Conservation (phyloP, 2,329 filamentous ascomycete species). For the Trichophyton benhamiae region DNA sequence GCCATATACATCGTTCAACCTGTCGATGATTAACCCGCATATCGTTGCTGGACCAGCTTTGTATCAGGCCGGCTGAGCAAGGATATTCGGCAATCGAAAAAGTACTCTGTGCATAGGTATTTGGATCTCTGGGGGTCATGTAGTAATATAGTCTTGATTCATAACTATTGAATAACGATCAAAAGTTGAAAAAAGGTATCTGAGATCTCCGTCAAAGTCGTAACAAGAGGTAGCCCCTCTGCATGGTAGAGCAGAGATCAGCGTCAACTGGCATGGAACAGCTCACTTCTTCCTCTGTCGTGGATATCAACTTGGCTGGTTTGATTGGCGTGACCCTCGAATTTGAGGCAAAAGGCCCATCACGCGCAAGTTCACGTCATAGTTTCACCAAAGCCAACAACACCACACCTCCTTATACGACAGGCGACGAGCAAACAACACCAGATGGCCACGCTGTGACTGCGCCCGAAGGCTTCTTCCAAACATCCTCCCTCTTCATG, state of each 20-base stretch:
- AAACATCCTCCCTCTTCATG: neutral
- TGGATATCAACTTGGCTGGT: neutral
- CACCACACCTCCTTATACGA: neutral
- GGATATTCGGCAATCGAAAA: neutral
- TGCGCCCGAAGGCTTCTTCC: neutral
- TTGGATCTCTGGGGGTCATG: neutral
- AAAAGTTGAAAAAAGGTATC: neutral
- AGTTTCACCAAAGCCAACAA: neutral
- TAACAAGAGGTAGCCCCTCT: neutral
- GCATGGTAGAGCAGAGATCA: neutral
- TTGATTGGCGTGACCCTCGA: neutral
- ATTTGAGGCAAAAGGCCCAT: neutral
- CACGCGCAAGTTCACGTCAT: neutral
- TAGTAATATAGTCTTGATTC: neutral
- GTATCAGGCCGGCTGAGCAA: constrained; percentile 60
- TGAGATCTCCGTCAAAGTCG: neutral
- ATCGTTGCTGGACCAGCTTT: constrained; percentile 58
- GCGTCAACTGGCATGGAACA: neutral
- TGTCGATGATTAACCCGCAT: constrained; percentile 61
- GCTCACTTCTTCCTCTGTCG: neutral
- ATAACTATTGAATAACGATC: neutral
- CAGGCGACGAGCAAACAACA: neutral
- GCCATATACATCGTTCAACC: constrained; percentile 63
- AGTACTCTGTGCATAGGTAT: neutral
- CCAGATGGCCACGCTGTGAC: neutral